Conservation (phyloP, 768 basidiomycete genomes). For the Leccinum aurantiacum region DNA sequence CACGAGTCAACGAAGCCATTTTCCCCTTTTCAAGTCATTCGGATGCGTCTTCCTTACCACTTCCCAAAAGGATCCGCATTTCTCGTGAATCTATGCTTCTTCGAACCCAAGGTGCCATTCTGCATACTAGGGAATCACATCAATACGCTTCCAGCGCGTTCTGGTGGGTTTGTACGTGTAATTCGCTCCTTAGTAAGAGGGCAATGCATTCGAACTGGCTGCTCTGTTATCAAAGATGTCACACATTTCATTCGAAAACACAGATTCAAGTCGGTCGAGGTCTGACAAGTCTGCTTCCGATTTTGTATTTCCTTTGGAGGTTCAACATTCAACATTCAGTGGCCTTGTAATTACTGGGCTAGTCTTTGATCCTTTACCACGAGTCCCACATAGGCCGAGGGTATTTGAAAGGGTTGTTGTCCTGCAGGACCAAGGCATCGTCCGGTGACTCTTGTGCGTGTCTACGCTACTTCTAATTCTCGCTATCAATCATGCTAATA, state of each 20-base stretch:
- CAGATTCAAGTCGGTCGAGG: neutral
- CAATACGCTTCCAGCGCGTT: slow-evolving; percentile 7
- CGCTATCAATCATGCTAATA: neutral
- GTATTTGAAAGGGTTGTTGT: neutral
- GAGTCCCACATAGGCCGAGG: neutral
- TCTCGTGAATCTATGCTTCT: slow-evolving; percentile 1
- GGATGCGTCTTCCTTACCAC: slow-evolving; percentile 4
- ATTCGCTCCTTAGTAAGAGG: neutral
- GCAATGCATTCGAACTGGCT: neutral
- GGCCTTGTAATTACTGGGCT: neutral
- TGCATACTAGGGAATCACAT: slow-evolving; percentile 4
- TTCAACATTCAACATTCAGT: neutral
- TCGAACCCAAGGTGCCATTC: slow-evolving; percentile 9
- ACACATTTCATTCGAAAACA: slow-evolving; percentile 6
- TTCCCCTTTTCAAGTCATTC: slow-evolving; percentile 2
- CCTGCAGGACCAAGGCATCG: neutral
- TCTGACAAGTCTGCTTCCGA: neutral
- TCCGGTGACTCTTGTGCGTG: neutral
- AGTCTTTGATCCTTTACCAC: neutral
- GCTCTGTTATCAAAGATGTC: slow-evolving; percentile 20
- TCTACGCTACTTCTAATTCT: neutral
- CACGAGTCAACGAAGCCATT: slow-evolving; percentile 9
- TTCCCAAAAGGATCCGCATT: slow-evolving; percentile 27
- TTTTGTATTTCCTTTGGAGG: neutral
- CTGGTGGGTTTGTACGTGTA: slow-evolving; percentile 5